Evolutionary conservation across 192 early-diverging fungal species (phyloP), one percentile per base, ranked within the genome.

Genomic region (Coemansia asiatica): DNA sequence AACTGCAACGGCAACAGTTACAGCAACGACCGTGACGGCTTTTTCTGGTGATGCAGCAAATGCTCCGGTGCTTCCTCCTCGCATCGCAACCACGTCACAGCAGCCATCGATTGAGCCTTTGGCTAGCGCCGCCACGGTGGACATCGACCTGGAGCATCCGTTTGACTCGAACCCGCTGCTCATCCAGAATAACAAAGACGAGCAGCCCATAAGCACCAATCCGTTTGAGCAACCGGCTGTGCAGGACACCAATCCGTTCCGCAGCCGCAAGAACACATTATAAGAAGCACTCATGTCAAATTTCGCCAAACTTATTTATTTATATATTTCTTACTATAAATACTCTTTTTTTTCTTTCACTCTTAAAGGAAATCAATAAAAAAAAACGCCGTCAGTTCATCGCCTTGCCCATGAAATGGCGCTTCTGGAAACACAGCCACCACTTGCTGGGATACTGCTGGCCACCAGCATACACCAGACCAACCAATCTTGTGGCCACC

Each of bases 391-490:
- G 2, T 54, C 51, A 81, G 64, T 85, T 85, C 64, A 93, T 82
- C 27, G 85, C 76, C 83, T 95, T 87, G 71, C 90, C 90, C 96
- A 99, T 99, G 72, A 99, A 99, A 84, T 97, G 95, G 68, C 95
- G 87, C 88, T 97, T 99, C 71, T 94, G 89, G 86, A 99, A 99
- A 73, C 92, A 90, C 87, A 99, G 85, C 97, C 97, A 99, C 96
- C 96, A 99, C 75, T 99, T 99, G 86, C 91, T 93, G 16, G 94
- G 90, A 31, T 64, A 71, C 73, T 91, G 85, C 5, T 85, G 31
- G 31, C 31, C 87, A 44, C 93, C 92, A 18, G 79, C 67, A 82
- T 93, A 99, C 19, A 97, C 83, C 40, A 84, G 84, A 18, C 87
- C 85, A 5, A 89, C 84, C 28, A 99, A 80, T 35, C 97, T 81